These are phyloP conservation scores for Pythium folliculosum DNA, from an alignment of 352 stramenopile genomes.

Conservation along the genomic window DNA sequence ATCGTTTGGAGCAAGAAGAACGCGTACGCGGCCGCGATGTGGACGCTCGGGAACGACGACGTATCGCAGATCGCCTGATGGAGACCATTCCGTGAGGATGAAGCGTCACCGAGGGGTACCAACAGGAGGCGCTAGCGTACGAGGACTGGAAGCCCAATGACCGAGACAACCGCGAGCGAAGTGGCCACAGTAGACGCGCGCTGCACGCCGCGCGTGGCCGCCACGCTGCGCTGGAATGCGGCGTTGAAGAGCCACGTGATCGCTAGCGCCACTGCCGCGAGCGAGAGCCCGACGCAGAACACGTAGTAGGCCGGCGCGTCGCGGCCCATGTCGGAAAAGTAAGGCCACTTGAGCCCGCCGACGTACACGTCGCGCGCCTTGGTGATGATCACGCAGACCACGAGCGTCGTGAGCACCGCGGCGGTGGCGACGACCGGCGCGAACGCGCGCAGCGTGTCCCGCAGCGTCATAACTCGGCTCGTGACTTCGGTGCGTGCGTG, in stretches of 20 bases:
- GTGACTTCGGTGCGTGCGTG: neutral
- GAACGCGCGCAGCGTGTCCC: constrained; percentile 17
- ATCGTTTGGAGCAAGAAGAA: constrained; percentile 67
- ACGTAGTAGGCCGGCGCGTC: constrained; percentile 55
- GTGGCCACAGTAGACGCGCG: neutral
- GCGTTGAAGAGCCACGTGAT: constrained; percentile 52
- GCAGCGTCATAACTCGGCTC: neutral
- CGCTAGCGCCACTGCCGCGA: constrained; percentile 27
- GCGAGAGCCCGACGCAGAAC: constrained; percentile 44
- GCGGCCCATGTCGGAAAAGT: constrained; percentile 67
- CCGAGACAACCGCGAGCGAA: constrained; percentile 27
- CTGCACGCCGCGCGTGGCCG: constrained; percentile 23
- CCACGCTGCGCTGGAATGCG: constrained; percentile 35
- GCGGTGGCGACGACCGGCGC: constrained; percentile 29
- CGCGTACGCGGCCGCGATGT: constrained; percentile 60
- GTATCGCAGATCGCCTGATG: constrained; percentile 59
- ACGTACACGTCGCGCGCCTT: constrained; percentile 50
- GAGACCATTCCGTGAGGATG: neutral
- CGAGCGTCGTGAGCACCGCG: constrained; percentile 38
- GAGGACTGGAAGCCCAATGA: constrained; percentile 50
- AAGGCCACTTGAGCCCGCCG: constrained; percentile 56
- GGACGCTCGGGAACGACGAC: constrained; percentile 44
- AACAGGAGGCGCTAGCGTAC: constrained; percentile 15
- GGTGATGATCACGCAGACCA: constrained; percentile 49
- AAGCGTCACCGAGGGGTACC: neutral